These are phyloP conservation scores for Moricandia moricandioides DNA, from an alignment of 345 rosid genomes.

Conservation along the genomic window DNA sequence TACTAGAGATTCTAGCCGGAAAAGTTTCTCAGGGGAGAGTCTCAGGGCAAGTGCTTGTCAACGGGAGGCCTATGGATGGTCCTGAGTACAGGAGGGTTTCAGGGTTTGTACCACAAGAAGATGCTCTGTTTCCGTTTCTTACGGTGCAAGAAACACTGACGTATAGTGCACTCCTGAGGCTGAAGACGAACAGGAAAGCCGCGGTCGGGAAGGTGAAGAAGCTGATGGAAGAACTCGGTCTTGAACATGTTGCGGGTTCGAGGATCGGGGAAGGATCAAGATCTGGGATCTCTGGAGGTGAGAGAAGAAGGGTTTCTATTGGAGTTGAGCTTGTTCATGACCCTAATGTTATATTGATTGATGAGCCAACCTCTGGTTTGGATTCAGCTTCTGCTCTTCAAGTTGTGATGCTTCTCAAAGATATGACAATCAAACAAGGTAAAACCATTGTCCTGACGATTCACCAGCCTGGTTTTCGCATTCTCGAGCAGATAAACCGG, in stretches of 20 bases:
- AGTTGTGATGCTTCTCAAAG: constrained; percentile 58
- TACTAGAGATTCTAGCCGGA: constrained; percentile 85
- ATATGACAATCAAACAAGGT: constrained; percentile 62
- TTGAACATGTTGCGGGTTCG: constrained; percentile 56
- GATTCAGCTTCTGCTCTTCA: constrained; percentile 91
- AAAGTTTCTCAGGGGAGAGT: constrained; percentile 44
- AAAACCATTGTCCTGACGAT: constrained; percentile 81
- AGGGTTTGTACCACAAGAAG: constrained; percentile 85
- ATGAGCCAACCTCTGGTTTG: constrained; percentile 95
- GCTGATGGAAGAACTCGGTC: constrained; percentile 68
- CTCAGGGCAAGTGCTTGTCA: constrained; percentile 65
- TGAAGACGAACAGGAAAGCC: constrained; percentile 48
- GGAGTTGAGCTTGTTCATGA: constrained; percentile 93
- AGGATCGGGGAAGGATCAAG: constrained; percentile 63
- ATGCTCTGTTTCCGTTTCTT: constrained; percentile 75
- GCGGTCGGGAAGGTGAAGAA: constrained; percentile 51
- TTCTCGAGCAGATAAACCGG: constrained; percentile 65
- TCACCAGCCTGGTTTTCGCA: constrained; percentile 92
- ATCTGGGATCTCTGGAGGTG: constrained; percentile 86
- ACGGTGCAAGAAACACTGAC: constrained; percentile 82
- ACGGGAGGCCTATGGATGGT: constrained; percentile 54
- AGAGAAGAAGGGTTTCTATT: constrained; percentile 80
- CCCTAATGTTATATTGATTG: constrained; percentile 75
- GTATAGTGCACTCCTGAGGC: constrained; percentile 78
- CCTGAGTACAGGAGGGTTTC: constrained; percentile 58